Percentiles rank a stretch among this genome's conserved stretches.
Evolutionary conservation across 352 stramenopile genomes (phyloP).

Genomic region (Thalassiosira livingstoniorum): DNA sequence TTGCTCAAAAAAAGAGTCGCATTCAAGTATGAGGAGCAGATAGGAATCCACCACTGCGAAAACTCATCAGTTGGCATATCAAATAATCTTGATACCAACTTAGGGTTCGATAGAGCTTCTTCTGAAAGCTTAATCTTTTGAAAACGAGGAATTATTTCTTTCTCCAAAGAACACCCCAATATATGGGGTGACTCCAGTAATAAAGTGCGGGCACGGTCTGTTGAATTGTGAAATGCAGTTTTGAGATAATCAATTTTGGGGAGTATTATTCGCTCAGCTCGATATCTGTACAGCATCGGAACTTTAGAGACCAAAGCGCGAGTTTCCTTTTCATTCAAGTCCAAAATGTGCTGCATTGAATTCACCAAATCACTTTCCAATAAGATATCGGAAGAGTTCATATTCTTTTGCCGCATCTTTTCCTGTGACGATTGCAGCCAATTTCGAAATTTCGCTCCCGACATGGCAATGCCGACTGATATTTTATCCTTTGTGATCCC

Average conservation of each 20-base stretch:
- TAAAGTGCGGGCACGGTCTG: slow-evolving; percentile 10
- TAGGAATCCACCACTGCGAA: slow-evolving; percentile 25
- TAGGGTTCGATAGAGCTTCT: slow-evolving; percentile 9
- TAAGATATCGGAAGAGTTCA: slow-evolving; percentile 29
- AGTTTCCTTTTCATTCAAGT: slow-evolving; percentile 29
- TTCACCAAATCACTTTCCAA: slow-evolving; percentile 8
- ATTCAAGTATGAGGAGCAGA: too few species aligned
- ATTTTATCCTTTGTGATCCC: slow-evolving; percentile 59
- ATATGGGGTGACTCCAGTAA: slow-evolving; percentile 30
- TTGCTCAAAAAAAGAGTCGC: slow-evolving; percentile 14
- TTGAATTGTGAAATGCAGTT: slow-evolving; percentile 15
- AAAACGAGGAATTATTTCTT: slow-evolving; percentile 29
- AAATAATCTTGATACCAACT: slow-evolving; percentile 10
- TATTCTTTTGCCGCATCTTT: slow-evolving; percentile 21
- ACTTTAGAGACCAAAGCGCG: slow-evolving; percentile 10
- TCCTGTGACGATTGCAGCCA: slow-evolving; percentile 72
- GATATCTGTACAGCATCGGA: too few species aligned
- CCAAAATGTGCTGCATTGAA: slow-evolving; percentile 32
- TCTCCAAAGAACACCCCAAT: slow-evolving; percentile 23
- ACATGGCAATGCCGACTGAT: slow-evolving; percentile 73
- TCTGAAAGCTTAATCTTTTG: slow-evolving; percentile 14
- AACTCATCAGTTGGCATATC: slow-evolving; percentile 21
- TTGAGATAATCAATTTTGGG: slow-evolving; percentile 36
- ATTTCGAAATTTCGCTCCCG: slow-evolving; percentile 64
- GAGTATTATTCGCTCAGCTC: slow-evolving; percentile 5